Base-by-base conservation (phyloP, 257 asterid genomes). In the Solanum medicagineum region DNA sequence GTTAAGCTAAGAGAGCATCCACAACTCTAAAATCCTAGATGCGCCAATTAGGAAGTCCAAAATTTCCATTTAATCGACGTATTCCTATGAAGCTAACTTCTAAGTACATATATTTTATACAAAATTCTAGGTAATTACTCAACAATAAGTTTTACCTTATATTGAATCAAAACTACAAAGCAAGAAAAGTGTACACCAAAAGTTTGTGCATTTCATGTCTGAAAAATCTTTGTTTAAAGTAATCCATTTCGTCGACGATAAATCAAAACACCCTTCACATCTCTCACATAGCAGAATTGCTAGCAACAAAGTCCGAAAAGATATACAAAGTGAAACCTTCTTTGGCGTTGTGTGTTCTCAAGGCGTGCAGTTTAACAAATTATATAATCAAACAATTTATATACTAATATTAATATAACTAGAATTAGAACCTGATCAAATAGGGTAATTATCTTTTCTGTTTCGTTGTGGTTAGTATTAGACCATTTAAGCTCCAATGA, bases 401-500 rank as follows among this genome's bases (percentile, higher is more conserved):
- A 91, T 6, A 92, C 13, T 44, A 91, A 68, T 6, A 51, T 59
- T 24, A 84, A 8, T 56, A 89, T 3, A 4, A 90, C 65, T 13
- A 92, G 79, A 80, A 91, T 36, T 36, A 88, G 47, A 24, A 90
- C 84, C 88, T 93, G 95, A 87, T 91, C 90, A 60, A 56, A 81
- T 68, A 93, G 54, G 40, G 93, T 80, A 60, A 91, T 86, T 8
- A n/a, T 63, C 75, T 82, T 86, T 69, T 70, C 63, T 7, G 66
- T 36, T 56, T 88, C 70, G 17, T 59, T 45, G n/a, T 63, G 7
- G 53, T 89, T 81, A 7, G 90, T 45, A 71, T 79, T 36, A 6
- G 91, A 87, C 91, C 89, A 91, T 63, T 88, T 92, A 57, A 86
- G 87, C 84, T 92, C 87, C 10, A 93, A 85, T 3, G 93, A 92